Evolutionary conservation across 768 basidiomycete genomes (phyloP).

Genomic region (Tulasnella sp.): DNA sequence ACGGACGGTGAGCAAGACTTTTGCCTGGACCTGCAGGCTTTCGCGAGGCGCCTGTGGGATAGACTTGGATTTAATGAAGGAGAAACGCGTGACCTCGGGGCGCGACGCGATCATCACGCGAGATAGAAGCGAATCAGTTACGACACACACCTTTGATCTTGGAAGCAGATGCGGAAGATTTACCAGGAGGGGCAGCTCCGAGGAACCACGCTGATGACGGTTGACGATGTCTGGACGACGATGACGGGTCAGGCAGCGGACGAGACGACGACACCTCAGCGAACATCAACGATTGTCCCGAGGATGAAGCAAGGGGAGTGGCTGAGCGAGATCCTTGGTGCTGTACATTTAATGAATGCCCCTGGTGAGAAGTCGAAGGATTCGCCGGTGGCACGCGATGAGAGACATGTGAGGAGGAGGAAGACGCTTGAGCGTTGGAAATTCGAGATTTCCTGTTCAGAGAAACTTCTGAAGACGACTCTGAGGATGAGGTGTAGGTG

Average conservation of each 20-base stretch:
- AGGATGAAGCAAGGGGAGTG: neutral
- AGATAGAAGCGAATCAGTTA: neutral
- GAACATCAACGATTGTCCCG: neutral
- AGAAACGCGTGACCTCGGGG: neutral
- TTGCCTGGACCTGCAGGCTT: neutral
- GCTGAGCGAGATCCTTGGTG: neutral
- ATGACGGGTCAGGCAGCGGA: neutral
- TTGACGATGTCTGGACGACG: neutral
- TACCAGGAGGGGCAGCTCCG: constrained; percentile 1
- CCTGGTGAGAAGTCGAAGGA: neutral
- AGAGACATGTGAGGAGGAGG: neutral
- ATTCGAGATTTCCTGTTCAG: neutral
- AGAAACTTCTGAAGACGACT: neutral
- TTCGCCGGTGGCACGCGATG: neutral
- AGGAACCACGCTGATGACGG: constrained; percentile 3
- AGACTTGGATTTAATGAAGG: neutral
- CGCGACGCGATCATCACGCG: neutral
- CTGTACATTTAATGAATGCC: neutral
- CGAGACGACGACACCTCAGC: neutral
- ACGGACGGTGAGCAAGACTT: neutral
- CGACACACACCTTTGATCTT: neutral
- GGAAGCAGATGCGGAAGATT: neutral
- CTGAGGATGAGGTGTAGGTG: constrained; percentile 10
- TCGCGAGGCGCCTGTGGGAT: neutral
- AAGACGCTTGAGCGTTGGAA: neutral